Evolutionary conservation across 441 rosid species (phyloP).

Genomic region (Pelargonium australe): DNA sequence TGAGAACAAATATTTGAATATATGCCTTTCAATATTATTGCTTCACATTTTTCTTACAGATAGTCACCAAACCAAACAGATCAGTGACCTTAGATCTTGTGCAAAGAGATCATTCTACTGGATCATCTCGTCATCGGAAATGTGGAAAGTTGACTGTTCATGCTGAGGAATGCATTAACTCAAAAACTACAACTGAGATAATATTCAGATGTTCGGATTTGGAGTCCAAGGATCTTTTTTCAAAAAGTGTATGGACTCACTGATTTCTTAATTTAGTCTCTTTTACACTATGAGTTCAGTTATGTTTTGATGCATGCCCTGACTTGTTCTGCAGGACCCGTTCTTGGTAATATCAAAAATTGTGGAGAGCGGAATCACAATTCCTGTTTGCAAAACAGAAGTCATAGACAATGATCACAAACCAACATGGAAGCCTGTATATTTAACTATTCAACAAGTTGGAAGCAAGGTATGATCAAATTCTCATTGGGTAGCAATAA

Average conservation of each 20-base stretch:
- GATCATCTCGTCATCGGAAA: conserved; percentile 29
- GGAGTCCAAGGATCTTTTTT: conserved; percentile 70
- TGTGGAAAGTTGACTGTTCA: conserved; percentile 63
- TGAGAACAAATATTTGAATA: background rate
- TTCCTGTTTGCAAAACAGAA: conserved; percentile 84
- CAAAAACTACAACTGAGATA: conserved; percentile 64
- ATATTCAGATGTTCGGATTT: conserved; percentile 63
- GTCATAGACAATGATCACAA: conserved; percentile 64
- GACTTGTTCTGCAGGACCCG: conserved; percentile 54
- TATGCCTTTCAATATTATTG: conserved; percentile 16
- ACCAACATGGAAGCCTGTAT: conserved; percentile 76
- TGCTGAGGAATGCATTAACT: conserved; percentile 77
- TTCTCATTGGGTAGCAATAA: too few species aligned
- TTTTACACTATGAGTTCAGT: conserved; percentile 11
- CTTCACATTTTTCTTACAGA: conserved; percentile 33
- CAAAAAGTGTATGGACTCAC: conserved; percentile 60
- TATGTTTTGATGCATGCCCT: conserved; percentile 18
- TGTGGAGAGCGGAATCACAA: conserved; percentile 52
- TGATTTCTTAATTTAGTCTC: conserved; percentile 12
- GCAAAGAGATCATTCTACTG: conserved; percentile 39
- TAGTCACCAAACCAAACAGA: conserved; percentile 59
- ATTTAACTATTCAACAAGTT: conserved; percentile 75
- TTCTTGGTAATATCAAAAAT: conserved; percentile 76
- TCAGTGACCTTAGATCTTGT: conserved; percentile 56
- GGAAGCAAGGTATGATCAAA: conserved; percentile 68